phyloP scores from a whole-genome alignment of 2,329 filamentous ascomycete genomes.

The Ophidiomyces ophidiicola region DNA sequence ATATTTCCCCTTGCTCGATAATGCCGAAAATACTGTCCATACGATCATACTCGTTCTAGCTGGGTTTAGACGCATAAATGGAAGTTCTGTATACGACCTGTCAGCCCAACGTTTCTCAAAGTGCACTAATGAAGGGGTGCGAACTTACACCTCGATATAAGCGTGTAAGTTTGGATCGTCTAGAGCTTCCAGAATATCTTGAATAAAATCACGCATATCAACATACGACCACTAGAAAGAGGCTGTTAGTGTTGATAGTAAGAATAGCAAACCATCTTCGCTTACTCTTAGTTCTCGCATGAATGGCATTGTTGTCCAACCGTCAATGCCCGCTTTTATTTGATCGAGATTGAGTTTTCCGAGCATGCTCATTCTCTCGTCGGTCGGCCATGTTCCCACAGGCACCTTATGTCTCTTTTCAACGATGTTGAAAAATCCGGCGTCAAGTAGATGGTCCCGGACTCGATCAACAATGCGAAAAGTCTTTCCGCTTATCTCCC shows the following conservation, averaged over 20 bases:
- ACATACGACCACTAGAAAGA: conserved; percentile 3
- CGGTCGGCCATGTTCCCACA: conserved; percentile 22
- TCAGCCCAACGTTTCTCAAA: neutral
- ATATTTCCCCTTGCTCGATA: too few species aligned
- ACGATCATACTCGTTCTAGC: neutral
- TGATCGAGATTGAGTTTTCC: conserved; percentile 7
- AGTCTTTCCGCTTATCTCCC: conserved; percentile 23
- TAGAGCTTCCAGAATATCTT: conserved; percentile 4
- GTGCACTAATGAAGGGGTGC: neutral
- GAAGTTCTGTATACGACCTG: neutral
- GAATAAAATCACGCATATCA: conserved; percentile 8
- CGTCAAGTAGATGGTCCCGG: conserved; percentile 21
- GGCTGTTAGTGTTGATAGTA: neutral
- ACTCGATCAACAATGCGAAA: conserved; percentile 19
- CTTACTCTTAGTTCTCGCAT: conserved; percentile 11
- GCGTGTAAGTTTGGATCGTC: conserved; percentile 5
- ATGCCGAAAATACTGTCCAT: too few species aligned
- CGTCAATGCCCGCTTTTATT: conserved; percentile 8
- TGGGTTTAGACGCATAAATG: conserved; percentile 2
- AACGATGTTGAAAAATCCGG: conserved; percentile 22
- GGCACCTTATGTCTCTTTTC: conserved; percentile 23
- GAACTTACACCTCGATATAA: conserved; percentile 10
- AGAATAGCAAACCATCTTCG: neutral
- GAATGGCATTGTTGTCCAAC: conserved; percentile 9
- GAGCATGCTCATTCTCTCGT: conserved; percentile 2